These are phyloP conservation scores for Acanthamoeba castellanii DNA, from an alignment of 208 protist species.

Conservation along the genomic window DNA sequence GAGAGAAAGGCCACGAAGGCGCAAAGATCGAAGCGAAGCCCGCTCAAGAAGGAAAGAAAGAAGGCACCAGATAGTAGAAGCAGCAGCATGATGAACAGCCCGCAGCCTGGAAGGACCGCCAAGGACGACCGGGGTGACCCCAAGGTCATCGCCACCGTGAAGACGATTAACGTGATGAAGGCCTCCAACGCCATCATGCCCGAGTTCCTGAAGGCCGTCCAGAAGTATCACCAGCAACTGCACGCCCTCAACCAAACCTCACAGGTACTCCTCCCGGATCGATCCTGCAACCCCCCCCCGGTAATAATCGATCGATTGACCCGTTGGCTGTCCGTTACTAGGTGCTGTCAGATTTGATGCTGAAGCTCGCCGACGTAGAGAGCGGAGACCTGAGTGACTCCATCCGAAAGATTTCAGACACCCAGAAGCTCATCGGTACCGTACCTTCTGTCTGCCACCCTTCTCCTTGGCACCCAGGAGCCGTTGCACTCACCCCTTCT, in stretches of 20 bases:
- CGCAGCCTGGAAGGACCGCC: neutral
- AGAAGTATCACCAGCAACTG: slow-evolving; percentile 53
- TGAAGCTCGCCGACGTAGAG: slow-evolving; percentile 18
- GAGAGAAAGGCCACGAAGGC: too few species aligned
- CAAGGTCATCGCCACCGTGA: slow-evolving; percentile 12
- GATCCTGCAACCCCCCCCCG: neutral
- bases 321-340: neutral
- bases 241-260: slow-evolving; percentile 33
- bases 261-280: neutral
- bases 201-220: slow-evolving; percentile 26
- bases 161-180: neutral
- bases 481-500: neutral
- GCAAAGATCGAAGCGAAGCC: neutral
- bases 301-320: neutral
- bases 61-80: neutral
- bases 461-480: neutral
- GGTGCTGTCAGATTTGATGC: slow-evolving; percentile 21
- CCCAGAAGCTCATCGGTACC: slow-evolving; percentile 57
- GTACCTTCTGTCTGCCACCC: neutral
- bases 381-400: slow-evolving; percentile 32
- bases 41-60: too few species aligned
- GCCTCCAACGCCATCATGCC: slow-evolving; percentile 46
- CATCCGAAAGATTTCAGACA: slow-evolving; percentile 28
- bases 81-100: slow-evolving; percentile 39
- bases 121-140: slow-evolving; percentile 24